Evolutionary conservation across 768 basidiomycete genomes (phyloP), one percentile per base, ranked within the genome.

Genomic region (Ramaria sp.): DNA sequence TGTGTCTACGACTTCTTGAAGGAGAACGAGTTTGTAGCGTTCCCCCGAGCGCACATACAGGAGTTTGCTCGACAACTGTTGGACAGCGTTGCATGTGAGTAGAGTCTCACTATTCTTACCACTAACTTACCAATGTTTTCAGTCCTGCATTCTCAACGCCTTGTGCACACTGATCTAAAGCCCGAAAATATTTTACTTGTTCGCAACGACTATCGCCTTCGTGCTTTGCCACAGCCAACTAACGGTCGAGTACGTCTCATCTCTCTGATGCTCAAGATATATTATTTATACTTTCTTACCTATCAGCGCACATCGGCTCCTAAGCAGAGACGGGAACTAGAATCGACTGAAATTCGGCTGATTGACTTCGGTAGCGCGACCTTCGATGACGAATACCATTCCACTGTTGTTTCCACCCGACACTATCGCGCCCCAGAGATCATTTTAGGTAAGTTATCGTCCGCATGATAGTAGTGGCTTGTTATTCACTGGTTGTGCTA

Each of bases 361-460:
- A 99, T 98, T 66, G 96, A 99, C 69, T 99, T 99, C 68, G 96
- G 96, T 53, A 95, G 91, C 38, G 96, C 96, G 1, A 99, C 96
- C 1, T 98, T 98, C 62, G 89, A 97, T 64, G 81, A 88, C 62
- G 96, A 99, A 68, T 98, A 98, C 67, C 96, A 99, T 67, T 97
- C 95, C 0, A 91, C 88, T 1, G 96, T 99, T 24, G 96, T 99
- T 51, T 95, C 88, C 34, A 99, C 96, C 12, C 82, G 96, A 52
- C 96, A 99, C 70, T 99, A 99, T 64, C 88, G 96, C 57, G 96
- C 96, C 10, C 96, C 96, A 3, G 96, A 99, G 73, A 98, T 99
- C 67, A 99, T 99, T 58, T 78, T 98, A 51, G 92, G 95, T 95
- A 58, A 58, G 81, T 69, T n/a, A 25, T 58, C 27, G 30, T 36